Percentiles rank a stretch among this genome's conserved stretches.
Conservation (phyloP, 1,139 yeast genomes). For the Diutina scorzettiae region DNA sequence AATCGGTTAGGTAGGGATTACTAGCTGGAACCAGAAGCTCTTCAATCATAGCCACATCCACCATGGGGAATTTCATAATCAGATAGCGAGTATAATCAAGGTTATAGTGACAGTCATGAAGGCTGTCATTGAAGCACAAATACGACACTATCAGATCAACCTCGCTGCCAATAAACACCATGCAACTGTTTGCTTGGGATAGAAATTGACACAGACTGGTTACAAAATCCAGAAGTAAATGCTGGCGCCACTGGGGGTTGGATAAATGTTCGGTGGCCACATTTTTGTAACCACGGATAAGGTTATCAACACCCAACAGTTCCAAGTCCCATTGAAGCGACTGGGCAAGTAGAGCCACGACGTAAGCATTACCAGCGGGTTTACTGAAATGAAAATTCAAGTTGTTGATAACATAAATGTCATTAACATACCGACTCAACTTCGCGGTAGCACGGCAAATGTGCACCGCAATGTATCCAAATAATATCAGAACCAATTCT, state of each 20-base stretch:
- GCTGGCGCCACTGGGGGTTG: not conserved
- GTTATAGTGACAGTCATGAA: not conserved
- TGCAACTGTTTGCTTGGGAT: not conserved
- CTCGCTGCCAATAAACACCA: not conserved
- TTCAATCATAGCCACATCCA: constrained; percentile 6
- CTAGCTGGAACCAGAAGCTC: not conserved
- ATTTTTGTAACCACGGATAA: not conserved
- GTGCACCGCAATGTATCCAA: constrained; percentile 15
- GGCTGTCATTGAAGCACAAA: not conserved
- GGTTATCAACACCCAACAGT: not conserved
- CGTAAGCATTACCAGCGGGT: constrained; percentile 18
- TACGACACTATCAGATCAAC: not conserved
- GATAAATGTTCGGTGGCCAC: not conserved
- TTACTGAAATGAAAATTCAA: not conserved
- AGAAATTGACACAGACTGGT: not conserved
- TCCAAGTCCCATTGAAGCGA: constrained; percentile 19
- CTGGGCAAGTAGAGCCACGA: constrained; percentile 35
- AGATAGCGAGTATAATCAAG: not conserved
- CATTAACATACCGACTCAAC: constrained; percentile 11
- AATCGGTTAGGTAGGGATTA: constrained; percentile 7
- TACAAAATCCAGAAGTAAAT: not conserved
- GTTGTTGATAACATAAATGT: constrained; percentile 10
- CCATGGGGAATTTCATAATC: constrained; percentile 7
- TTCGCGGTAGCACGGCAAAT: constrained; percentile 9
- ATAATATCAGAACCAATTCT: constrained; percentile 17